phyloP scores from a whole-genome alignment of 805 yeast genomes.

The Saccharomyces paradoxus region DNA sequence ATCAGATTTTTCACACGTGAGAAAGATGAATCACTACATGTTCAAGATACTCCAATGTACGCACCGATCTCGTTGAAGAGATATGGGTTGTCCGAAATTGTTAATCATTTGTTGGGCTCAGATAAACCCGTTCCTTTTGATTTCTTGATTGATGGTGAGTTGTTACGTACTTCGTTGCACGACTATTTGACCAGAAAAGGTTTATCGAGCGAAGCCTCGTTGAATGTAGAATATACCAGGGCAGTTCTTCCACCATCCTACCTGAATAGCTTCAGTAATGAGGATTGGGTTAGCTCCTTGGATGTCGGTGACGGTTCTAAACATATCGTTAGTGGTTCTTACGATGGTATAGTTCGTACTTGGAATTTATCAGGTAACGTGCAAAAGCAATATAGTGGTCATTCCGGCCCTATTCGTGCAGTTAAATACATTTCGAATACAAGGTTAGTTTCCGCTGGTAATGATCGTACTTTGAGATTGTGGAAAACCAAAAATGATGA shows the following conservation, averaged over 20 bases:
- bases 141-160: conserved; percentile 77
- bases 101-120: conserved; percentile 65
- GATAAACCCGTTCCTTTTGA: conserved; percentile 82
- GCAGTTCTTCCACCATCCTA: conserved; percentile 92
- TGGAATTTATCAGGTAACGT: conserved; percentile 78
- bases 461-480: conserved; percentile 78
- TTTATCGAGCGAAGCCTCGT: conserved; percentile 68
- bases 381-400: conserved; percentile 76
- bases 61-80: conserved; percentile 84
- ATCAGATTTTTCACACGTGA: conserved; percentile 83
- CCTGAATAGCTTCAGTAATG: conserved; percentile 78
- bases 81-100: conserved; percentile 90
- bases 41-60: conserved; percentile 71
- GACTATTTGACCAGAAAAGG: conserved; percentile 73
- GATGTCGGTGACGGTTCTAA: conserved; percentile 32
- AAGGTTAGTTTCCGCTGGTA: conserved; percentile 75
- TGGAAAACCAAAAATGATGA: conserved; percentile 62
- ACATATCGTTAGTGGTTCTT: conserved; percentile 77
- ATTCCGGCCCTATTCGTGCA: conserved; percentile 75
- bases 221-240: conserved; percentile 82
- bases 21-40: conserved; percentile 61
- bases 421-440: conserved; percentile 73
- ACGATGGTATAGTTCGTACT: conserved; percentile 89
- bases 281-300: conserved; percentile 87
- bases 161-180: conserved; percentile 69